Evolutionary conservation across 169 alveolate genomes (phyloP).

Genomic region (Hepatocystis sp.): DNA sequence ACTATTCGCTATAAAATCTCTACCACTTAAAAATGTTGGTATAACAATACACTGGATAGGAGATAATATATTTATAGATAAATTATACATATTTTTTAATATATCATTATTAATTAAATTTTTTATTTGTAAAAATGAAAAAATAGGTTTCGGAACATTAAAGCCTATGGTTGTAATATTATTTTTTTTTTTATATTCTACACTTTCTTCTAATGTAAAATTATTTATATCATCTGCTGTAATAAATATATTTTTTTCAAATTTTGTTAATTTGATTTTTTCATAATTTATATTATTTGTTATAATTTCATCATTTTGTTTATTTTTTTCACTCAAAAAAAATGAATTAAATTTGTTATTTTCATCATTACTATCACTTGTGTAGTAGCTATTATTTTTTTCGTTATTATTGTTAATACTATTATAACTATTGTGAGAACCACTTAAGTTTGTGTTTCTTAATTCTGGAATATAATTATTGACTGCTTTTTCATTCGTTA

Average conservation of each 20-base stretch:
- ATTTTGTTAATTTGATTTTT: slow-evolving; percentile 16
- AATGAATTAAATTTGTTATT: not conserved
- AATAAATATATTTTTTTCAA: slow-evolving; percentile 38
- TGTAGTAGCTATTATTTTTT: not conserved
- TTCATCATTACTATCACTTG: not conserved
- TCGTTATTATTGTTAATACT: no score
- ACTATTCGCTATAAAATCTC: slow-evolving; percentile 96
- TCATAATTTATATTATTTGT: slow-evolving; percentile 26
- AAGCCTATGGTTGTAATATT: slow-evolving; percentile 58
- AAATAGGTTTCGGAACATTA: slow-evolving; percentile 64
- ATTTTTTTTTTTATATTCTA: slow-evolving; percentile 63
- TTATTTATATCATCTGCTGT: slow-evolving; percentile 29
- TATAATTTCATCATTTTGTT: slow-evolving; percentile 15
- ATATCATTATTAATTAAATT: slow-evolving; percentile 37
- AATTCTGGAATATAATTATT: not conserved
- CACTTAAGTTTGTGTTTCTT: no score
- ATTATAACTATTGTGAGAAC: no score
- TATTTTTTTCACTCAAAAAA: slow-evolving; percentile 4
- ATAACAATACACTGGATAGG: slow-evolving; percentile 76
- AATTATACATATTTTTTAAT: slow-evolving; percentile 40
- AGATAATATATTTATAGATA: slow-evolving; percentile 28
- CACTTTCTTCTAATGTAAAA: slow-evolving; percentile 71
- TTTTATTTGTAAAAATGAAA: slow-evolving; percentile 63
- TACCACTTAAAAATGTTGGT: slow-evolving; percentile 88
- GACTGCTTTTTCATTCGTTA: slow-evolving; percentile 8